Base-by-base conservation (phyloP, 179 eudicot genomes). In the Corrigiola litoralis region DNA sequence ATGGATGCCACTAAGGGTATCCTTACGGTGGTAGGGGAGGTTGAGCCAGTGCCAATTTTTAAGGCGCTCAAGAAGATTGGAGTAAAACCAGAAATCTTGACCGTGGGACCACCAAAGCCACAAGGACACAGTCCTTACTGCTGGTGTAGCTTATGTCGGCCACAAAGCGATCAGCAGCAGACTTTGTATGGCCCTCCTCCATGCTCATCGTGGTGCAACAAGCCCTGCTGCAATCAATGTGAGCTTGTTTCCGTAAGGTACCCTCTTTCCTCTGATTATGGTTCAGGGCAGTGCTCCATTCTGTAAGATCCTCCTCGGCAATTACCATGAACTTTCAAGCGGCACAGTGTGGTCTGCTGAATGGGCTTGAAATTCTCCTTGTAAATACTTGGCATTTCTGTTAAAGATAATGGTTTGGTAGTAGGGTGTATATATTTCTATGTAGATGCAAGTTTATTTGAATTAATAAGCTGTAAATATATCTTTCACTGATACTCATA, bases 21-120 rank as follows among this genome's bases (percentile, higher is more conserved):
- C 6, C 51, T 83, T 34, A 78, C 79, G 2, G 81, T 83, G 6
- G 61, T 78, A 18, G 85, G 87, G 31, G 80, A 71, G 58, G 83
- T 80, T 53, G 85, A 83, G 72, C 87, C 87, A 10, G 76, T 83
- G 42, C 65, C 61, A 5, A 53, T 83, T 2, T 61, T 72, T 17
- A 67, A 18, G 29, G 72, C 59, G 11, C 61, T 81, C 6, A 76
- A 75, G 65, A 83, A 81, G 68, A 67, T 71, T 0, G 69, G 70
- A 29, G 74, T 66, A 47, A 63, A 34, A 7, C 77, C 76, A 7
- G 76, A 74, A 42, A 72, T 79, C 25, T 36, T 72, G 28, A 72
- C 59, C 18, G 82, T 80, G 27, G 79, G 82, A 2, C 77, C 79
- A 23, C 71, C 72, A 17, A 74, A 49, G 37, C 60, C 77, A 7